Percentiles rank a stretch among this genome's conserved stretches.
These are phyloP conservation scores for Aspergillus novofumigatus DNA, from an alignment of 2,329 filamentous ascomycete species.

Conservation along the genomic window DNA sequence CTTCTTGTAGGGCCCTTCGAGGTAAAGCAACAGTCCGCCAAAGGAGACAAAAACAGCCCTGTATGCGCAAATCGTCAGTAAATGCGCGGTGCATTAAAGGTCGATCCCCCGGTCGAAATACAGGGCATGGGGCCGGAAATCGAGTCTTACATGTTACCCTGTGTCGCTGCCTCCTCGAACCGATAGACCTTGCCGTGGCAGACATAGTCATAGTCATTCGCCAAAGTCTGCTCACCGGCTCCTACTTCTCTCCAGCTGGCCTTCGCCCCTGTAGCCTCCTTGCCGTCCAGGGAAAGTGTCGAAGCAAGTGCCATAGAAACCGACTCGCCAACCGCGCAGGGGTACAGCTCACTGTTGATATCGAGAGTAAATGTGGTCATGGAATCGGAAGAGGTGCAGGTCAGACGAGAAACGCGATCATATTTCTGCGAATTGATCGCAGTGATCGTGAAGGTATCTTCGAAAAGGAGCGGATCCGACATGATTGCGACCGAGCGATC, in stretches of 20 bases:
- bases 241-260: constrained; percentile 71
- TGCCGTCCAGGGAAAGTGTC: constrained; percentile 83
- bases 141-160: constrained; percentile 73
- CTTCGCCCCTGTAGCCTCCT: constrained; percentile 60
- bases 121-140: background rate
- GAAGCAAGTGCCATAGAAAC: constrained; percentile 79
- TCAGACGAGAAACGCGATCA: constrained; percentile 86
- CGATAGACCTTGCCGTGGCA: constrained; percentile 51
- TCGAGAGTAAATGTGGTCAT: constrained; percentile 78
- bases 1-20: constrained; percentile 95
- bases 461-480: constrained; percentile 87
- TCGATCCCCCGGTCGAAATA: background rate
- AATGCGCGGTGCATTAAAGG: background rate
- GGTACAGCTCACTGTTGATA: constrained; percentile 91
- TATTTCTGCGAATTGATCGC: constrained; percentile 81
- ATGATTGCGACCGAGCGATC: constrained; percentile 47
- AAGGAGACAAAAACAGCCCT: constrained; percentile 95
- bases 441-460: constrained; percentile 83
- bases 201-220: constrained; percentile 50
- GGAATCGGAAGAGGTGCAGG: constrained; percentile 69
- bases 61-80: constrained; percentile 23
- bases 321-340: constrained; percentile 67
- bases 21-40: constrained; percentile 81
- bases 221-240: constrained; percentile 55
- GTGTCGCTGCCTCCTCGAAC: constrained; percentile 55